phyloP scores from a whole-genome alignment of 2,329 filamentous ascomycete species.

The Pseudocercospora vitis region DNA sequence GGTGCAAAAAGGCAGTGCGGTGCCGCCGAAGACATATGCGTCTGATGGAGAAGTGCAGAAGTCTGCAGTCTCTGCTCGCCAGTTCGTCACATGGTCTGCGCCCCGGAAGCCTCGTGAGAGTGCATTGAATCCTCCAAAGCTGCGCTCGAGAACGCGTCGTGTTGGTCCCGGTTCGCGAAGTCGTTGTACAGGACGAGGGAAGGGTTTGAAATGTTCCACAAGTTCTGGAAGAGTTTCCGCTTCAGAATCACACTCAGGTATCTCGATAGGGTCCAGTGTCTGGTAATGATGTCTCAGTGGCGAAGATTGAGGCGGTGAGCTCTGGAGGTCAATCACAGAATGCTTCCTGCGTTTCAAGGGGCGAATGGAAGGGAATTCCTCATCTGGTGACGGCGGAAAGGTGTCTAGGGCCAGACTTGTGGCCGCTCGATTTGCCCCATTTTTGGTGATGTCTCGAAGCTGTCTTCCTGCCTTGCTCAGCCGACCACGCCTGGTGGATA shows the following conservation, averaged over 20 bases:
- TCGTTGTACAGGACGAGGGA: conserved; percentile 45
- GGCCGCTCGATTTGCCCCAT: conserved; percentile 44
- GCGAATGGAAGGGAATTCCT: conserved; percentile 30
- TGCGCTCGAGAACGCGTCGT: conserved; percentile 46
- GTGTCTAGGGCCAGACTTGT: conserved; percentile 14
- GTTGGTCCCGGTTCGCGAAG: conserved; percentile 38
- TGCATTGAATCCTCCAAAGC: conserved; percentile 47
- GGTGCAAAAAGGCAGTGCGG: conserved; percentile 64
- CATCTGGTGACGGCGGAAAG: conserved; percentile 7
- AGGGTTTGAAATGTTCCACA: conserved; percentile 42
- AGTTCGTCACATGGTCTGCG: conserved; percentile 50
- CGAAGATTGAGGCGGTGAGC: conserved; percentile 52
- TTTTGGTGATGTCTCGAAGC: conserved; percentile 52
- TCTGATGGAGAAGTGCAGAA: conserved; percentile 62
- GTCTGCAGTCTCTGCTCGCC: conserved; percentile 59
- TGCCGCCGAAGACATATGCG: conserved; percentile 50
- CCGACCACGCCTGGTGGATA: conserved; percentile 29
- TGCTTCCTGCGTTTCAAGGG: conserved; percentile 34
- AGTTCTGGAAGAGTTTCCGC: conserved; percentile 44
- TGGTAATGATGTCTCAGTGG: conserved; percentile 45
- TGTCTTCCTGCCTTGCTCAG: conserved; percentile 46
- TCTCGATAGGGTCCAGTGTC: conserved; percentile 19
- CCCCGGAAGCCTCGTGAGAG: conserved; percentile 42
- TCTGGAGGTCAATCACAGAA: conserved; percentile 39
- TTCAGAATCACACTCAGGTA: conserved; percentile 30